phyloP scores from a whole-genome alignment of 495 filamentous ascomycete genomes.

The Penicillium flavigenum region DNA sequence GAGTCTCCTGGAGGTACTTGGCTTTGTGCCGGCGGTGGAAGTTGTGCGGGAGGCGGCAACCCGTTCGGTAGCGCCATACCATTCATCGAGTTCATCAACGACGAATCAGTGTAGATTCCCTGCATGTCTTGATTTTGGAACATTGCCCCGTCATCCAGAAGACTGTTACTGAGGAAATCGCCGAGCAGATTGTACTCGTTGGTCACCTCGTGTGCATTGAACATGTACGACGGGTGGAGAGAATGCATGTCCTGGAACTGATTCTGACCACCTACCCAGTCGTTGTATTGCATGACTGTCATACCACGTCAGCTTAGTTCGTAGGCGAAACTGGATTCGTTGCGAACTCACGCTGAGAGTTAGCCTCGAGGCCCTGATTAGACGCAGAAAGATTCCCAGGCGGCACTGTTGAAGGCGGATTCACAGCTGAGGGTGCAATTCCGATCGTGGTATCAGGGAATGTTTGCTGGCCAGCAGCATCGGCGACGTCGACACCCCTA shows the following conservation, averaged over 20 bases:
- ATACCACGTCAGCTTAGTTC: slow-evolving; percentile 29
- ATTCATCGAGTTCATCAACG: slow-evolving; percentile 52
- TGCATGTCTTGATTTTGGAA: slow-evolving; percentile 63
- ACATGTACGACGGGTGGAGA: slow-evolving; percentile 93
- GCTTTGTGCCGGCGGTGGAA: slow-evolving; percentile 37
- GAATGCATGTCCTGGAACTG: slow-evolving; percentile 92
- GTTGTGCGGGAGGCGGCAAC: slow-evolving; percentile 39
- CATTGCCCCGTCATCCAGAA: slow-evolving; percentile 74
- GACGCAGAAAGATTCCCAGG: slow-evolving; percentile 35
- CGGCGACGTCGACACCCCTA: slow-evolving; percentile 40
- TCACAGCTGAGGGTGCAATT: slow-evolving; percentile 35
- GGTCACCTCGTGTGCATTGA: slow-evolving; percentile 88
- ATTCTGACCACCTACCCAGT: slow-evolving; percentile 71
- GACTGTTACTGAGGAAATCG: slow-evolving; percentile 86
- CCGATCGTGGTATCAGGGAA: slow-evolving; percentile 38
- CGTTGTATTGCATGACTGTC: slow-evolving; percentile 62
- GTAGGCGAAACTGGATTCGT: slow-evolving; percentile 14
- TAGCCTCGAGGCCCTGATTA: slow-evolving; percentile 52
- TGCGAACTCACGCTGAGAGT: slow-evolving; percentile 69
- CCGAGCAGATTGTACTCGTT: slow-evolving; percentile 96
- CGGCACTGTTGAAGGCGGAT: slow-evolving; percentile 36
- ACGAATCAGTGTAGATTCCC: slow-evolving; percentile 55
- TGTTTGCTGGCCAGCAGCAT: slow-evolving; percentile 45
- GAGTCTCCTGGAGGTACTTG: slow-evolving; percentile 52
- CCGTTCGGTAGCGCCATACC: slow-evolving; percentile 35